Base-by-base conservation (phyloP, 495 filamentous ascomycete species). In the Talaromyces nanjingensis region DNA sequence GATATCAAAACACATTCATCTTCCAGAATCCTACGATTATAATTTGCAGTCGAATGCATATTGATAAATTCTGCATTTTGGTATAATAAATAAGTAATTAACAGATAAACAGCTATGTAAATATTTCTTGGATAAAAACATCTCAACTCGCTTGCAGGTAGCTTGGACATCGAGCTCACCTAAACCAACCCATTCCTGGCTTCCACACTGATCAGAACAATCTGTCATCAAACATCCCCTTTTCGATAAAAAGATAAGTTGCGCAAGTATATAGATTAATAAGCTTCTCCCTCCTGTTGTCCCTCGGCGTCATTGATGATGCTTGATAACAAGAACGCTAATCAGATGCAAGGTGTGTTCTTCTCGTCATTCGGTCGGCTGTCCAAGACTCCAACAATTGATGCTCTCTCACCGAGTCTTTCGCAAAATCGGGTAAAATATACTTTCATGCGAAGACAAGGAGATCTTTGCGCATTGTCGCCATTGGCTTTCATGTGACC, bases 81-180 rank as follows among this genome's bases (percentile, higher is more conserved):
- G 45, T 49, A 49, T 49, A 49, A 49, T 49, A 20, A 49, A 49
- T 49, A 55, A 55, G 25, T 55, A 55, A 55, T 55, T 64, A 64
- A 45, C 54, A 64, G 54, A 64, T 57, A 54, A 39, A 59, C 61
- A 55, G 42, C 29, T 29, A 55, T 55, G 25, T 55, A 55, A 55
- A 55, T 49, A 55, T 55, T 55, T 20, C 52, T 55, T 18, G 52
- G 52, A 55, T 29, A 55, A 55, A 54, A 55, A 8, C 52, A 29
- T 29, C 52, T 55, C 22, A 55, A 49, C 45, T 49, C 45, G 45
- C 45, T 49, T 49, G 45, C 6, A 49, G 45, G 45, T 49, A 49
- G 45, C n/a, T 49, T 18, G 45, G 45, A 42, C 37, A 37, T 42
- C 18, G 18, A 49, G 45, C n/a, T 49, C 45, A 8, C 45, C 45